Evolutionary conservation across 2,329 filamentous ascomycete species (phyloP), one percentile per base, ranked within the genome.

Genomic region (Fusarium piperis): DNA sequence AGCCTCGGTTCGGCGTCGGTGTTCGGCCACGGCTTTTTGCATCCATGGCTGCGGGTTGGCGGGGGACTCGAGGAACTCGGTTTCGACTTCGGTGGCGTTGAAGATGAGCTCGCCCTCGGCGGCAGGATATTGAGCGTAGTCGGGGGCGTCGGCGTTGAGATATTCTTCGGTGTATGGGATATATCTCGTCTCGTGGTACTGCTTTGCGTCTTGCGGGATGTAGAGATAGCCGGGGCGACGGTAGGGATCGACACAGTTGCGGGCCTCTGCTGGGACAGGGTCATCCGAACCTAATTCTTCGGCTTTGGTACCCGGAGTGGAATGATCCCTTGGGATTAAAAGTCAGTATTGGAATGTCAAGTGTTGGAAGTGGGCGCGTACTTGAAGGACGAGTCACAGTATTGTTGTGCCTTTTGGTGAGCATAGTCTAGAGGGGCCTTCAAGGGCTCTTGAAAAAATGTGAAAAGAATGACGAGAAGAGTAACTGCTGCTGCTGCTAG

Each of bases 51-150:
- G 58, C 2, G 71, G 71, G 13, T 73, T 73, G 0, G 55, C 57
- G 12, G 32, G 18, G 0, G 67, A 35, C 1, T 73, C 57, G 1
- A 73, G 67, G 3, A 62, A 71, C 8, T 68, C 67, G 7, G 61
- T 30, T 3, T 71, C 70, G 10, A 71, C 78, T 2, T 84, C 78
- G 0, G 90, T 92, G 23, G 92, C 92, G 73, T 94, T 94, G 8
- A 90, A 91, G 79, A 94, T 93, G 18, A 93, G 89, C 1, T 89
- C 81, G 4, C 69, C 58, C 6, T 51, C 30, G 4, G 62, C 53
- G 0, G 73, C 66, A 28, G 83, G 79, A 4, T 81, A 68, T 9
- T 80, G 74, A 6, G 92, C 78, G 1, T 83, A 75, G 6, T 83
- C 74, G 0, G 86, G 87, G 0, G 82, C 79, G 2, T 84, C 78